phyloP scores from a whole-genome alignment of 2,329 filamentous ascomycete genomes.

The Cladosporium colombiae region DNA sequence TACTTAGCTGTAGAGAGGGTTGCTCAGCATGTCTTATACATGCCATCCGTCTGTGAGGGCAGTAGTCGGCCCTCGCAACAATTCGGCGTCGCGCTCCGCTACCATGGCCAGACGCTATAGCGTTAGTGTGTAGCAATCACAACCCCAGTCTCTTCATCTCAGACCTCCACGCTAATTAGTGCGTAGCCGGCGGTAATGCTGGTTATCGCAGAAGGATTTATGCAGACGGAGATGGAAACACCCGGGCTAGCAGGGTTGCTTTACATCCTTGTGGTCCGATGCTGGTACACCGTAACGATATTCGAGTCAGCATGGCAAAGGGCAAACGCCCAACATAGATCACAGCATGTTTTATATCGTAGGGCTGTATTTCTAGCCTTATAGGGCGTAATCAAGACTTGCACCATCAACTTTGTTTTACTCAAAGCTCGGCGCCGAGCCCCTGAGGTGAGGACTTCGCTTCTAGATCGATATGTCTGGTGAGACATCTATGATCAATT shows the following conservation, averaged over 20 bases:
- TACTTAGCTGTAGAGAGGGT: neutral
- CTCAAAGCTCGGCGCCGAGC: conserved; percentile 8
- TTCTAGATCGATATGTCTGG: neutral
- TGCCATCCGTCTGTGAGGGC: neutral
- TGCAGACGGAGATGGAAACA: neutral
- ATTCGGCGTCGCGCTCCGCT: neutral
- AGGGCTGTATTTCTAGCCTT: conserved; percentile 1
- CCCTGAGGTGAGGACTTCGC: conserved; percentile 1
- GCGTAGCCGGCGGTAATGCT: neutral
- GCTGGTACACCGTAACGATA: neutral
- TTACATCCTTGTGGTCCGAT: neutral
- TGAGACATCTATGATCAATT: neutral
- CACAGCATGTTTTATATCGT: neutral
- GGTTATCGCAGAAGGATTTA: neutral
- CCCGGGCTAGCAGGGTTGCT: neutral
- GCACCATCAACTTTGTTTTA: neutral
- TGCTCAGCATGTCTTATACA: conserved; percentile 12
- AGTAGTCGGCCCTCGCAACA: conserved; percentile 2
- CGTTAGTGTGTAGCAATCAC: neutral
- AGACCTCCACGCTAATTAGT: neutral
- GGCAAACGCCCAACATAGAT: neutral
- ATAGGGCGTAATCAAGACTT: conserved; percentile 12
- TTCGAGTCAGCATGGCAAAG: neutral
- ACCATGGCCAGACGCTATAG: conserved; percentile 9
- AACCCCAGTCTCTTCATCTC: conserved; percentile 5